A percentile compares a stretch with the other conserved stretches of the same genome.
These are phyloP conservation scores for Kwoniella sp. DNA, from an alignment of 768 basidiomycete genomes.

Conservation along the genomic window DNA sequence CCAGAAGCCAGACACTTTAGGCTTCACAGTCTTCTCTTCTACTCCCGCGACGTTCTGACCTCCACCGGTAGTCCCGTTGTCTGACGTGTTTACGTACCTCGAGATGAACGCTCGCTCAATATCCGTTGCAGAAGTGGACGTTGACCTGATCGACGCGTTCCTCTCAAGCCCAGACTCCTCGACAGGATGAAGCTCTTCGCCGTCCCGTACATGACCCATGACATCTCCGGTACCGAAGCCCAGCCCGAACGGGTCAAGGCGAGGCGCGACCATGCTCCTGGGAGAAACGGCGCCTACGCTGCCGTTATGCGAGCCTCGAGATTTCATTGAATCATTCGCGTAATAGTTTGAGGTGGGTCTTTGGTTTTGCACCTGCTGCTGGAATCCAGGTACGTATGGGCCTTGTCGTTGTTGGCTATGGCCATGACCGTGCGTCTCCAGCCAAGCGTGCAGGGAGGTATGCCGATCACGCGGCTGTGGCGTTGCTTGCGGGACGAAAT, in stretches of 20 bases:
- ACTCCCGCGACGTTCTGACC: neutral
- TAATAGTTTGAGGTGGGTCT: neutral
- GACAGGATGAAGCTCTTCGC: neutral
- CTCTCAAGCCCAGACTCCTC: neutral
- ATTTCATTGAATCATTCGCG: neutral
- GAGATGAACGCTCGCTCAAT: conserved; percentile 9
- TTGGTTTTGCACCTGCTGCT: neutral
- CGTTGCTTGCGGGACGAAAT: conserved; percentile 9
- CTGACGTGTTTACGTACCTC: neutral
- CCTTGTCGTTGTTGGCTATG: neutral
- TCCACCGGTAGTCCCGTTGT: neutral
- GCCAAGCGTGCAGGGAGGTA: conserved; percentile 6
- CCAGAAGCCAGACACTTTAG: conserved; percentile 20
- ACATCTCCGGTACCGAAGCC: conserved; percentile 14
- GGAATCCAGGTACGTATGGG: neutral
- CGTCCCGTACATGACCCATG: neutral
- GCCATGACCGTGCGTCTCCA: neutral
- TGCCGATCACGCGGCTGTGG: conserved; percentile 7
- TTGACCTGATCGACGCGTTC: neutral
- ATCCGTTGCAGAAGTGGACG: conserved; percentile 8
- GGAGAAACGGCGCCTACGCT: conserved; percentile 1
- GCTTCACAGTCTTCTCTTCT: conserved; percentile 2
- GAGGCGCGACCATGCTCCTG: neutral
- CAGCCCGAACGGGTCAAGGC: conserved; percentile 21
- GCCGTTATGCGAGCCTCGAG: neutral